Evolutionary conservation across 2,329 filamentous ascomycete genomes (phyloP).

Genomic region (Fusarium transvaalense): DNA sequence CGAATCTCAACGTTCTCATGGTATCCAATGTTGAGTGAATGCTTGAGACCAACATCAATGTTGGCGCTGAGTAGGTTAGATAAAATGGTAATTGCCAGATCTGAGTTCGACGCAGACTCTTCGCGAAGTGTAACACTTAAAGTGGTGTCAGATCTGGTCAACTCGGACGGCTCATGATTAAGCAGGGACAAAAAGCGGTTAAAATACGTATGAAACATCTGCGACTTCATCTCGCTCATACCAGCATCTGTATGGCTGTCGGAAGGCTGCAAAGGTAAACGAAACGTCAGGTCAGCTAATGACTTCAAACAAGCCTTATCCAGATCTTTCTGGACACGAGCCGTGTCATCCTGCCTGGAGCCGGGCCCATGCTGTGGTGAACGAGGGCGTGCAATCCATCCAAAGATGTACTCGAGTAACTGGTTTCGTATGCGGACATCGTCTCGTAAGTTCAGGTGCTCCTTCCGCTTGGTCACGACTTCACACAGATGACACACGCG

Average conservation of each 20-base stretch:
- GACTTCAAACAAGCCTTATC: constrained; percentile 74
- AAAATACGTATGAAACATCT: constrained; percentile 80
- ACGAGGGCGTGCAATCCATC: constrained; percentile 74
- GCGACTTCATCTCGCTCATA: constrained; percentile 75
- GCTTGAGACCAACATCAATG: constrained; percentile 77
- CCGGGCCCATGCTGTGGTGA: constrained; percentile 60
- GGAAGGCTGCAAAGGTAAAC: constrained; percentile 73
- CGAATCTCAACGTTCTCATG: constrained; percentile 77
- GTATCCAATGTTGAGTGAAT: constrained; percentile 77
- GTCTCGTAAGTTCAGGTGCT: constrained; percentile 75
- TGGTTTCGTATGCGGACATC: constrained; percentile 78
- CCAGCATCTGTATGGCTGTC: constrained; percentile 75
- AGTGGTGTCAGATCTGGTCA: constrained; percentile 44
- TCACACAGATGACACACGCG: constrained; percentile 77
- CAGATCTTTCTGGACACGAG: constrained; percentile 72
- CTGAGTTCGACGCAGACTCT: constrained; percentile 67
- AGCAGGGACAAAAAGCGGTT: constrained; percentile 76
- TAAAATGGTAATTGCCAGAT: constrained; percentile 74
- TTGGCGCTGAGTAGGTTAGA: constrained; percentile 78
- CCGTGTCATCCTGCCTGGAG: constrained; percentile 67
- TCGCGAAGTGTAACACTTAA: constrained; percentile 60
- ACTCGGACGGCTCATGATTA: constrained; percentile 67
- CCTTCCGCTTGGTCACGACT: constrained; percentile 73
- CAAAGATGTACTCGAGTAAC: constrained; percentile 74
- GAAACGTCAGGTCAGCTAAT: constrained; percentile 74